Evolutionary conservation across 2,329 filamentous ascomycete genomes (phyloP), one percentile per base, ranked within the genome.

Genomic region (Colletotrichum melonis): DNA sequence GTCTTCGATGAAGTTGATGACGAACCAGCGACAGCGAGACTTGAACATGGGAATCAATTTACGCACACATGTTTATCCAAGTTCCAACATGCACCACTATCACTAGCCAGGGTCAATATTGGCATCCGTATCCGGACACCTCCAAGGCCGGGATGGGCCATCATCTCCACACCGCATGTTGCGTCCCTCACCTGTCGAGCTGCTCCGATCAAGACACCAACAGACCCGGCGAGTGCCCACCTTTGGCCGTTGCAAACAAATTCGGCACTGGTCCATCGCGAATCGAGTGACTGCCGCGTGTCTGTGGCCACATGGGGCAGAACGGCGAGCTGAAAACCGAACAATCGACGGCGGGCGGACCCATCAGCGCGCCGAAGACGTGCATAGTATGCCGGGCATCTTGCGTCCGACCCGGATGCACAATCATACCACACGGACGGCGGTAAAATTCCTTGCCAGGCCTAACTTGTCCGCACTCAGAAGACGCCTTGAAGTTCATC

Each of bases 231-330:
- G 19, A 1, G 46, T 4, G 8, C 4, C 46, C 46, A 67, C 63
- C 52, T 7, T 24, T 19, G 56, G 14, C 56, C 57, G 63, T 14
- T 26, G 32, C 32, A 67, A 6, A 9, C 24, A 12, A 14, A 1
- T n/a, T 28, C 35, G 35, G n/a, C 6, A 5, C 11, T 35, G 5
- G 12, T 16, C 16, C 28, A 22, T 2, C 11, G 28, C 46, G 19
- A 24, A 54, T 35, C 30, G 54, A 57, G 52, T 58, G 65, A 69
- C 66, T 16, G 12, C 52, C 65, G 65, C 58, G 54, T 63, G 24
- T 46, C 52, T 46, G 19, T 63, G 38, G 9, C 26, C 32, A 26
- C 16, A 56, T 67, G 46, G 14, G 26, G 30, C 38, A 30, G 42
- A 49, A 72, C 52, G 22, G 35, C 54, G 28, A 2, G 12, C 32